Conservation (phyloP, 371 early-diverging fungal species). For the Syncephalis plumigaleata region DNA sequence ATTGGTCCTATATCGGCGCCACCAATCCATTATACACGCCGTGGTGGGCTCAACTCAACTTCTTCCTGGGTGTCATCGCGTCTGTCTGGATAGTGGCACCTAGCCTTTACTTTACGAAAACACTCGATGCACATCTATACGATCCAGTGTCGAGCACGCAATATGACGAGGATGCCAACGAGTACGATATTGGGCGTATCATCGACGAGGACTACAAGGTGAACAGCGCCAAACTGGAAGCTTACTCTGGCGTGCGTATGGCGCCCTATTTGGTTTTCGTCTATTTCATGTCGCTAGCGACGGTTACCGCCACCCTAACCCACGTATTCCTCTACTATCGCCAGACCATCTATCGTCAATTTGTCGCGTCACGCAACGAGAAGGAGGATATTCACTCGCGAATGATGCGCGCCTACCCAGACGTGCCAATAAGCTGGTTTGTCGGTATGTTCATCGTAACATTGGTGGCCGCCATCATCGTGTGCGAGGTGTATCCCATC, state of each 20-base stretch:
- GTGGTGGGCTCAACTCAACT: constrained; percentile 17
- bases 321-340: constrained; percentile 44
- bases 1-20: constrained; percentile 16
- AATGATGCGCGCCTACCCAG: constrained; percentile 50
- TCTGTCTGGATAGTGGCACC: constrained; percentile 61
- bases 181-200: too few species aligned
- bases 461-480: constrained; percentile 14
- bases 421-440: constrained; percentile 40
- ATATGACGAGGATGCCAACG: too few species aligned
- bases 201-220: too few species aligned
- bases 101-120: constrained; percentile 44
- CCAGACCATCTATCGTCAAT: constrained; percentile 31
- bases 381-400: constrained; percentile 45
- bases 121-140: constrained; percentile 10
- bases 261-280: too few species aligned
- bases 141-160: constrained; percentile 5
- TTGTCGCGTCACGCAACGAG: constrained; percentile 29
- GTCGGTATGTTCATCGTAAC: constrained; percentile 15
- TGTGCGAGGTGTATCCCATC: constrained; percentile 14
- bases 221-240: too few species aligned
- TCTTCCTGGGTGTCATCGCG: constrained; percentile 26
- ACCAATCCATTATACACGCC: constrained; percentile 14
- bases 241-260: too few species aligned
- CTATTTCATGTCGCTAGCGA: too few species aligned
- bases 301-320: constrained; percentile 29